These are phyloP conservation scores for Volvox africanus DNA, from an alignment of 139 green algal species.

Conservation along the genomic window DNA sequence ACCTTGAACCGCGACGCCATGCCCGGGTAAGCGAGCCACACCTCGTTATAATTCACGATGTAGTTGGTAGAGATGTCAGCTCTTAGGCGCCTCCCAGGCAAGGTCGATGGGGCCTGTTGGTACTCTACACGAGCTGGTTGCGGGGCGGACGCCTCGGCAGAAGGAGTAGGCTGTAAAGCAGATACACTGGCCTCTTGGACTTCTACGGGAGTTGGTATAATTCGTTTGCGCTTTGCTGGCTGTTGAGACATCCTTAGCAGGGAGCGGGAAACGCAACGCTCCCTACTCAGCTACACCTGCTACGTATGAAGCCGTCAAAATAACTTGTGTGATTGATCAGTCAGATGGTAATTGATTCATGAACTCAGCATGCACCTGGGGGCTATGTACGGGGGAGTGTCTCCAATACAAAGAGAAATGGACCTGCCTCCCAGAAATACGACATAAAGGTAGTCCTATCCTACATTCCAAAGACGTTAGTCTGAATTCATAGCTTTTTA, in stretches of 20 bases:
- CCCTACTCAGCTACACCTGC: background rate
- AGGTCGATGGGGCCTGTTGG: background rate
- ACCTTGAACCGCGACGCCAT: no score
- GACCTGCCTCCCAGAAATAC: no score
- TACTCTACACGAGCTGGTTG: background rate
- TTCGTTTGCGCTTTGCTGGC: constrained; percentile 17
- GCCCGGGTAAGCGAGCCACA: background rate
- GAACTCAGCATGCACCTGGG: no score
- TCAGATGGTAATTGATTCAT: no score
- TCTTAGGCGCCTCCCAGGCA: constrained; percentile 24
- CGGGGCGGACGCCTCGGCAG: background rate
- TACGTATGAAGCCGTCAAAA: no score
- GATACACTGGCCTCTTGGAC: background rate
- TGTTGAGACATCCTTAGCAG: background rate
- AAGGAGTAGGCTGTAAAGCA: background rate
- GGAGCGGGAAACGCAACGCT: background rate
- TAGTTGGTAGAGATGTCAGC: background rate
- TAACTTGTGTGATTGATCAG: no score
- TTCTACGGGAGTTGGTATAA: background rate
- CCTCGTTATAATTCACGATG: constrained; percentile 21
- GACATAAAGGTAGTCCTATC: no score
- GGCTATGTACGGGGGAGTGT: no score
- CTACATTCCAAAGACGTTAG: no score
- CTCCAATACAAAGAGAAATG: no score
- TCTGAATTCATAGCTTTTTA: no score